A percentile compares a stretch with the other conserved stretches of the same genome.
Conservation (phyloP, 345 rosid species). For the Fremontodendron californicum region DNA sequence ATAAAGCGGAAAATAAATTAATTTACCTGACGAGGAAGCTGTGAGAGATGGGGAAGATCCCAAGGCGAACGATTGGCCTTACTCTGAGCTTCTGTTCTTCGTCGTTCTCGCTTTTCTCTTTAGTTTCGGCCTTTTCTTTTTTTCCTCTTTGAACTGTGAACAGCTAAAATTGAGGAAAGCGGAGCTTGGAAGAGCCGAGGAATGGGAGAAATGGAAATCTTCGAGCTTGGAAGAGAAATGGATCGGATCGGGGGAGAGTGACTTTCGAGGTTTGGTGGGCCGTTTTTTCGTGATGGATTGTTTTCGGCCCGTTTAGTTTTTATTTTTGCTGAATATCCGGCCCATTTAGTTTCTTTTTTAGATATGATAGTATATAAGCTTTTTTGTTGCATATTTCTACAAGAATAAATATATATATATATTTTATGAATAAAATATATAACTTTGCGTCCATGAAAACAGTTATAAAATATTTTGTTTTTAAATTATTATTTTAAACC, state of each 20-base stretch:
- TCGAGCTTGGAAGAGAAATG: neutral
- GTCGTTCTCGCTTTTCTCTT: constrained; percentile 3
- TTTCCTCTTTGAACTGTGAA: neutral
- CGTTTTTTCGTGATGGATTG: neutral
- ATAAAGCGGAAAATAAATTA: neutral
- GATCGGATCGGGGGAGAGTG: neutral
- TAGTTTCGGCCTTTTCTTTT: neutral
- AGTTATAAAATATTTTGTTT: too few relatives aligned
- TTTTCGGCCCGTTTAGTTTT: neutral
- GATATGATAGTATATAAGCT: too few relatives aligned
- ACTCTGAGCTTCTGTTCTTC: constrained; percentile 26
- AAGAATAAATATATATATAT: too few relatives aligned
- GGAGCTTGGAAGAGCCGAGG: neutral
- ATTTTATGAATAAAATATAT: too few relatives aligned
- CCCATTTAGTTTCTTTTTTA: too few relatives aligned
- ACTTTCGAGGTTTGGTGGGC: neutral
- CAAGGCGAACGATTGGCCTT: constrained; percentile 77
- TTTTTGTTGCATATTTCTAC: too few relatives aligned
- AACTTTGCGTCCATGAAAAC: too few relatives aligned
- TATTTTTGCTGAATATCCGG: neutral
- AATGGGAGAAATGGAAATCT: neutral
- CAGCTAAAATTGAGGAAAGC: neutral
- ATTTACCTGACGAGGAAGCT: constrained; percentile 58
- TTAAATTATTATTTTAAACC: too few relatives aligned
- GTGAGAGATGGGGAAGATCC: constrained; percentile 70